Evolutionary conservation across 768 basidiomycete species (phyloP).

Genomic region (Lepiota subincarnata): DNA sequence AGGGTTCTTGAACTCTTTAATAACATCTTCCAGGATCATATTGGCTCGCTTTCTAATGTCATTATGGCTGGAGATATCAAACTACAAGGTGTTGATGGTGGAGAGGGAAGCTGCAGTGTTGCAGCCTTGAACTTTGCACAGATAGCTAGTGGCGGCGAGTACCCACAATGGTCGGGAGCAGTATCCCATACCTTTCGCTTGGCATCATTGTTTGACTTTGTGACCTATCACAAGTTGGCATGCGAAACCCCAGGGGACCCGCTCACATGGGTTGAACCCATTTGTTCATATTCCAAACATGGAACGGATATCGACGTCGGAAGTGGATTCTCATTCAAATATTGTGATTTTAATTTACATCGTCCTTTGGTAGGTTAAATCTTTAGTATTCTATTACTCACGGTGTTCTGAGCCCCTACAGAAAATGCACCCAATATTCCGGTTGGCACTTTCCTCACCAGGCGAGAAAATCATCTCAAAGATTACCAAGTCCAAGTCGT

Average conservation of each 20-base stretch:
- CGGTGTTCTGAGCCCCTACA: not conserved
- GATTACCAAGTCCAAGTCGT: not conserved
- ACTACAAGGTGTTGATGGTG: not conserved
- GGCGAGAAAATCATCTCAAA: not conserved
- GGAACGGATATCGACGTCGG: too few species aligned
- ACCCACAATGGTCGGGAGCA: not conserved
- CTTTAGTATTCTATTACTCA: not conserved
- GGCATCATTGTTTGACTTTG: not conserved
- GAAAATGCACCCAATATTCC: not conserved
- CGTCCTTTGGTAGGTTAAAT: not conserved
- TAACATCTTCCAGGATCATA: constrained; percentile 9
- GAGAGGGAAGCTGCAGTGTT: constrained; percentile 12
- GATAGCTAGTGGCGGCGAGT: not conserved
- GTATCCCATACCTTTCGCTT: not conserved
- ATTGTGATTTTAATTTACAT: constrained; percentile 4
- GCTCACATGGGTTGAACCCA: too few species aligned
- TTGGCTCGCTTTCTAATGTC: not conserved
- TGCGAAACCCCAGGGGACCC: too few species aligned
- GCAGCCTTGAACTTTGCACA: constrained; percentile 14
- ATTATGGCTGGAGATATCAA: not conserved
- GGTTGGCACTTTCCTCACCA: not conserved
- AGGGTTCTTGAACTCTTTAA: constrained; percentile 11
- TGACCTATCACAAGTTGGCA: not conserved
- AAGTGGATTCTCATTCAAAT: not conserved
- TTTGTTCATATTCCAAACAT: too few species aligned